Base-by-base conservation (phyloP, 805 yeast species). In the Wickerhamiella kazuoi region DNA sequence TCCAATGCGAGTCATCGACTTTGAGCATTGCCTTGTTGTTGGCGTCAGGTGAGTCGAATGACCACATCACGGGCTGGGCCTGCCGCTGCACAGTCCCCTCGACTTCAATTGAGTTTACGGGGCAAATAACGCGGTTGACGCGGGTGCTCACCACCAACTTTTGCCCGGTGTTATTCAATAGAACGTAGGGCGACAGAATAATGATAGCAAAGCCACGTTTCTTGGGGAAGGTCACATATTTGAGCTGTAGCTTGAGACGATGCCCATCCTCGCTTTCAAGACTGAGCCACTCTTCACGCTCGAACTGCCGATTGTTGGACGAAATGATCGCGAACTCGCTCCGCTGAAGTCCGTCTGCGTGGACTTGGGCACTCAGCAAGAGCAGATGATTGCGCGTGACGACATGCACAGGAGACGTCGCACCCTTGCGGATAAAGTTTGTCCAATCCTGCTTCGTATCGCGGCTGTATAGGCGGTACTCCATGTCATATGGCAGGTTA, bases 181-280 rank as follows among this genome's bases (percentile, higher is more conserved):
- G 61, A 34, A 90, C 65, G 52, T 87, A 90, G 0, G 96, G 96
- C 0, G 94, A 64, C 52, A 73, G 83, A n/a, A 90, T 64, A 3
- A 50, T 47, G n/a, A 50, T 38, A 3, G 43, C 46, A 2, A 41
- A 33, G 7, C 54, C 54, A 34, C 40, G 31, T 3, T 47, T 49
- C 2, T 44, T 14, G 2, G 53, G 49, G 30, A 47, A 34, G 14
- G 47, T 48, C 35, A 68, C 66, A 53, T 84, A 87, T 43, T 74
- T 76, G 5, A 90, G 61, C 16, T 67, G 65, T 30, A 90, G 61
- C 39, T 69, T 67, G 36, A 90, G 60, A 16, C 63, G 53, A 49
- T 81, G 94, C 0, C 84, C 90, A 50, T 73, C 76, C 39, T 71
- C 68, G 38, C 68, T 68, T 11, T 44, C 41, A 34, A 80, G 53